A percentile compares a stretch with the other conserved stretches of the same genome.
These are phyloP conservation scores for Leishmania turanica DNA, from an alignment of 208 protist species.

Conservation along the genomic window DNA sequence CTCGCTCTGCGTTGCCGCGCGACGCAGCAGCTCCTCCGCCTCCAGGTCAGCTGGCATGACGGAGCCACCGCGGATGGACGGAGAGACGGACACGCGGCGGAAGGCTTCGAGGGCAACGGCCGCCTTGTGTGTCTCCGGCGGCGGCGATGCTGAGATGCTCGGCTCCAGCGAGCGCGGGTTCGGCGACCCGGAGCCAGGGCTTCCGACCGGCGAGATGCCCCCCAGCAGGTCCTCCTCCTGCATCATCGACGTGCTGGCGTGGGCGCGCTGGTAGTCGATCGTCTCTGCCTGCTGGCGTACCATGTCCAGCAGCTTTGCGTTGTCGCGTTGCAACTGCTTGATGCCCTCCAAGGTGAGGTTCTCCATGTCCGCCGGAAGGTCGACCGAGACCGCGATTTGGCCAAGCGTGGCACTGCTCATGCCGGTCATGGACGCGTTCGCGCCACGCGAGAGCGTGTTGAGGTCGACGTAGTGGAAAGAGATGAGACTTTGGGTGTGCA, in stretches of 20 bases:
- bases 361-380: constrained; percentile 39
- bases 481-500: constrained; percentile 46
- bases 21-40: constrained; percentile 31
- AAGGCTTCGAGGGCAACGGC: constrained; percentile 35
- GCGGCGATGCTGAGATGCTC: constrained; percentile 16
- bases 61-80: constrained; percentile 35
- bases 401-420: constrained; percentile 39
- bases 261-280: constrained; percentile 58
- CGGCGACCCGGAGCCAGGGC: constrained; percentile 23
- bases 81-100: constrained; percentile 41
- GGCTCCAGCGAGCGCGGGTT: constrained; percentile 32
- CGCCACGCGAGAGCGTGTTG: constrained; percentile 53
- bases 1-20: constrained; percentile 33
- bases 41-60: constrained; percentile 42
- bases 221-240: constrained; percentile 12
- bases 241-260: constrained; percentile 31
- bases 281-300: constrained; percentile 51
- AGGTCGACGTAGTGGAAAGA: constrained; percentile 78
- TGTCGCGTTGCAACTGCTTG: constrained; percentile 63
- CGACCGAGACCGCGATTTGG: constrained; percentile 46
- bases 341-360: constrained; percentile 45
- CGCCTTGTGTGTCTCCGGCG: constrained; percentile 2
- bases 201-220: constrained; percentile 36
- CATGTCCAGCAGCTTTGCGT: constrained; percentile 66
- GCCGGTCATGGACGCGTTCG: constrained; percentile 9